These are phyloP conservation scores for Monosporozyma servazzii DNA, from an alignment of 805 yeast genomes.

Conservation along the genomic window DNA sequence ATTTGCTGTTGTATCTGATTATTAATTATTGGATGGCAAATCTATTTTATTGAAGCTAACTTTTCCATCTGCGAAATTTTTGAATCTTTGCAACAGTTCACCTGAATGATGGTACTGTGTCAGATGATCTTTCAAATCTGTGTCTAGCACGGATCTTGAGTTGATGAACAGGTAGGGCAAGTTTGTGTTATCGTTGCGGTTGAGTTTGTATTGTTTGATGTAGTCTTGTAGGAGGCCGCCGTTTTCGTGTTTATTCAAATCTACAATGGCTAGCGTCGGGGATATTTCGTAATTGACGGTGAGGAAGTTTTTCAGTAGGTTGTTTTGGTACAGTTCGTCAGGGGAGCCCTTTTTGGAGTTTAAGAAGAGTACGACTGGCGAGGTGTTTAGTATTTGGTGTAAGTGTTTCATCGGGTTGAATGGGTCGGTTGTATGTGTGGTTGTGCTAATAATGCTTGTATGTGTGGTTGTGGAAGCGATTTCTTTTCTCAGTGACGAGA, in stretches of 20 bases:
- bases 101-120: slow-evolving; percentile 12
- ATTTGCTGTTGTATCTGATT: no score
- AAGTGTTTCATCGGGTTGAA: slow-evolving; percentile 19
- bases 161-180: slow-evolving; percentile 23
- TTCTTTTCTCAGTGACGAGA: slow-evolving; percentile 12
- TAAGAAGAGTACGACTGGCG: slow-evolving; percentile 57
- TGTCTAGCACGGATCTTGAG: slow-evolving; percentile 13
- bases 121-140: slow-evolving; percentile 8
- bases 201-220: slow-evolving; percentile 27
- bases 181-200: neutral
- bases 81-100: slow-evolving; percentile 12
- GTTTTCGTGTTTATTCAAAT: slow-evolving; percentile 66
- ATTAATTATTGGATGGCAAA: slow-evolving; percentile 21
- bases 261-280: slow-evolving; percentile 68
- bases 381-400: slow-evolving; percentile 44
- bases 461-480: slow-evolving; percentile 1
- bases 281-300: slow-evolving; percentile 53
- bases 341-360: slow-evolving; percentile 46
- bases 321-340: slow-evolving; percentile 24
- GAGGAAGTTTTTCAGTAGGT: slow-evolving; percentile 49
- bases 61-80: slow-evolving; percentile 13
- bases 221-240: slow-evolving; percentile 66
- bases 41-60: slow-evolving; percentile 15
- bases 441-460: no score
- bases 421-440: no score